Evolutionary conservation across 768 basidiomycete species (phyloP).

Genomic region (Lentinula sp.): DNA sequence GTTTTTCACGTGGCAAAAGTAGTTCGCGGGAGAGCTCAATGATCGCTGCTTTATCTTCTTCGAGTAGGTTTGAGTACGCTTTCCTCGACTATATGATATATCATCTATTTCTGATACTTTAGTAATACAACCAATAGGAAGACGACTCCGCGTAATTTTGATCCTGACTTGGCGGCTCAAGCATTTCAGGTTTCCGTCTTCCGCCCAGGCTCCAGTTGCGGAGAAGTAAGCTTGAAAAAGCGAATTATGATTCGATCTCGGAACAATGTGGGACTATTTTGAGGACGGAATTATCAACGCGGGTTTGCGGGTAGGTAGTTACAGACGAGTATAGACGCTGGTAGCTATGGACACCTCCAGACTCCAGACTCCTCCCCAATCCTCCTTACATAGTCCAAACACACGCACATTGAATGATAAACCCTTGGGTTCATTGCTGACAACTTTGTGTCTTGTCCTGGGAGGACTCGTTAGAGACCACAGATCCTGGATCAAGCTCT

Average conservation of each 20-base stretch:
- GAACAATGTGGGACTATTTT: neutral
- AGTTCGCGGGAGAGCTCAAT: neutral
- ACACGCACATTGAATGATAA: too few relatives aligned
- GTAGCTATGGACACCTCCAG: constrained; percentile 20
- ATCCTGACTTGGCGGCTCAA: neutral
- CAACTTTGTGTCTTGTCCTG: neutral
- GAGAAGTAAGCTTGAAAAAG: neutral
- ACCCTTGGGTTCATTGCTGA: constrained; percentile 28
- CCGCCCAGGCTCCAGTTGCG: neutral
- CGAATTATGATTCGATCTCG: neutral
- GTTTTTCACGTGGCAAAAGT: neutral
- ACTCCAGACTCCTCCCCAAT: too few relatives aligned
- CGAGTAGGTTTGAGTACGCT: neutral
- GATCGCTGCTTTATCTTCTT: neutral
- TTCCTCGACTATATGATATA: neutral
- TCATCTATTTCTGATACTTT: neutral
- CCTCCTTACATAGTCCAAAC: too few relatives aligned
- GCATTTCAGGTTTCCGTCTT: neutral
- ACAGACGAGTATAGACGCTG: constrained; percentile 25
- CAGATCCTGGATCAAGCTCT: too few relatives aligned
- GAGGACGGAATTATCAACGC: neutral
- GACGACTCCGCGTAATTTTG: neutral
- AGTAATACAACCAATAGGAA: neutral
- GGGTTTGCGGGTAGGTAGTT: neutral
- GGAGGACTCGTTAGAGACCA: too few relatives aligned